A percentile compares a stretch with the other conserved stretches of the same genome.
Evolutionary conservation across 352 stramenopile species (phyloP).

Genomic region (Elongisporangium undulatum): DNA sequence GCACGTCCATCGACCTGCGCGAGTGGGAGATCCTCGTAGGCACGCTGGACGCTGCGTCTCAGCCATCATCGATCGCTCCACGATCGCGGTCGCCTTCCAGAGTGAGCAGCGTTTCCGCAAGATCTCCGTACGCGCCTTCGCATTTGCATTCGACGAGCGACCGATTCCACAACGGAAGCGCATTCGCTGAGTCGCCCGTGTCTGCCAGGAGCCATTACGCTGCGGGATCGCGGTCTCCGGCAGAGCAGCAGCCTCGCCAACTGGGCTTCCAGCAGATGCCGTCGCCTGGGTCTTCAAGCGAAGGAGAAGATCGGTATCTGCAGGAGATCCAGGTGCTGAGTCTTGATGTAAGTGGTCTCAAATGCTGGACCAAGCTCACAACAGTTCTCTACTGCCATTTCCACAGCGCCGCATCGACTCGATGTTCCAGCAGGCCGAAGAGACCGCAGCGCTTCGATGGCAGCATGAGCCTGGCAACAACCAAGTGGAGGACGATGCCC

Average conservation of each 20-base stretch:
- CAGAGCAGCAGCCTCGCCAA: neutral
- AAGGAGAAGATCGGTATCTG: conserved; percentile 28
- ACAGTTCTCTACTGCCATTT: neutral
- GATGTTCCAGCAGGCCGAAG: conserved; percentile 36
- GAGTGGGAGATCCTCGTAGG: conserved; percentile 67
- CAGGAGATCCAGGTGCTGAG: conserved; percentile 32
- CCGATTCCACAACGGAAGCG: conserved; percentile 1
- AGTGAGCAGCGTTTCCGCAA: conserved; percentile 27
- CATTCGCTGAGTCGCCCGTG: neutral
- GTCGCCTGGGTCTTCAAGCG: neutral
- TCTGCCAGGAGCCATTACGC: neutral
- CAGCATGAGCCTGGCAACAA: conserved; percentile 13
- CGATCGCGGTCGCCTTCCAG: conserved; percentile 13
- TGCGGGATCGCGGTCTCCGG: neutral
- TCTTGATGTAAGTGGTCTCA: no score
- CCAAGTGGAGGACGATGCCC: conserved; percentile 14
- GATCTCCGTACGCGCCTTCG: conserved; percentile 22
- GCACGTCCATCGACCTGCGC: conserved; percentile 49
- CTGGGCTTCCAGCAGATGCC: neutral
- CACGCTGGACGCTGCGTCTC: conserved; percentile 57
- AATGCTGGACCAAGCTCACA: neutral
- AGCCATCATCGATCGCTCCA: conserved; percentile 11
- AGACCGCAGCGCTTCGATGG: conserved; percentile 19
- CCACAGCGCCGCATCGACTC: conserved; percentile 35
- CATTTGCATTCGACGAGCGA: conserved; percentile 1